A percentile compares a stretch with the other conserved stretches of the same genome.
These are phyloP conservation scores for Buddleja alternifolia DNA, from an alignment of 257 asterid genomes.

Conservation along the genomic window DNA sequence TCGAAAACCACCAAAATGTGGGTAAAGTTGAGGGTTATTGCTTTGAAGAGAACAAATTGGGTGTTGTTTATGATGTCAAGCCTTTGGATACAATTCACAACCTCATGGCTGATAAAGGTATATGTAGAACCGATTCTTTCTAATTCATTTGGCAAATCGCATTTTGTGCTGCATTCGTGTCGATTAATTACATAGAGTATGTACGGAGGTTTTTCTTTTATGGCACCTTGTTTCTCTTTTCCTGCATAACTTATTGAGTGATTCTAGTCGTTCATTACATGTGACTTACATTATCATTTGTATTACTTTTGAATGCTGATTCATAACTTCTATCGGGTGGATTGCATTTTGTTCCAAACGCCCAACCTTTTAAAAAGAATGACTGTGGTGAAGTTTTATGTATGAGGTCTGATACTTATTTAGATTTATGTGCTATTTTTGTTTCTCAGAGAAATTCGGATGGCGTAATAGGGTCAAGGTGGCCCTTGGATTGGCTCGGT, in stretches of 20 bases:
- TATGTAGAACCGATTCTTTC: not conserved
- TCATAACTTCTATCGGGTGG: not conserved
- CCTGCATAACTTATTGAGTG: no score
- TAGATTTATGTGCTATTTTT: not conserved
- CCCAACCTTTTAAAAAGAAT: no score
- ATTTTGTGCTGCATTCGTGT: no score
- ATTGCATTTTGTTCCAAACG: not conserved
- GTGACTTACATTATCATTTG: no score
- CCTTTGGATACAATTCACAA: not conserved
- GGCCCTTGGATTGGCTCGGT: conserved; percentile 5
- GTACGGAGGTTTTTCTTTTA: no score
- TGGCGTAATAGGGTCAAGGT: conserved; percentile 7
- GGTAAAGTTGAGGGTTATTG: conserved; percentile 1
- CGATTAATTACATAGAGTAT: not conserved
- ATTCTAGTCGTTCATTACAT: no score
- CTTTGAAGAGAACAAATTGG: not conserved
- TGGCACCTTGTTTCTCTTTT: no score
- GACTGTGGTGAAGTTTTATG: not conserved
- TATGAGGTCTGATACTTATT: not conserved
- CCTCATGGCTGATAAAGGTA: not conserved
- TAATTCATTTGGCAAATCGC: no score
- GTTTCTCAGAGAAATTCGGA: conserved; percentile 1
- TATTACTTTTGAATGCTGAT: not conserved
- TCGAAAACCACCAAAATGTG: not conserved
- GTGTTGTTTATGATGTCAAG: conserved; percentile 5